phyloP scores from a whole-genome alignment of 176 grass and related monocot species.

The Chrysopogon serrulatus region DNA sequence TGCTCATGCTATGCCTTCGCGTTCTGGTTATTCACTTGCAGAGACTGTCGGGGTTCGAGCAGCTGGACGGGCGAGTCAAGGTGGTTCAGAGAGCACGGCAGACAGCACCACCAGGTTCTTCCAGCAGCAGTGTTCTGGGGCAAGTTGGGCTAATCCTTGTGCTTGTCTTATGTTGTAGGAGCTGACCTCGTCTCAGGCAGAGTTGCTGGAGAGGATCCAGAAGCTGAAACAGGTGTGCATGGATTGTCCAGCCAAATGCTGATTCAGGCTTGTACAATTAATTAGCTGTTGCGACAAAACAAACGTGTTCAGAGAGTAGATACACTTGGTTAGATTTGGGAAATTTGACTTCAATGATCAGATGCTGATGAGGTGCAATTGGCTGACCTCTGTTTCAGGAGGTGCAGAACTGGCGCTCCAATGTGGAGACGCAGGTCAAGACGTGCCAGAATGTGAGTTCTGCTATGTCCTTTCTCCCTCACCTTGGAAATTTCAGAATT shows the following conservation, averaged over 20 bases:
- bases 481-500: neutral
- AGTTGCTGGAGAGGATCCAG: conserved; percentile 60
- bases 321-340: neutral
- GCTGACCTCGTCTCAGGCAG: conserved; percentile 59
- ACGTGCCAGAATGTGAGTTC: conserved; percentile 33
- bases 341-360: neutral
- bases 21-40: neutral
- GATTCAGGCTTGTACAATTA: neutral
- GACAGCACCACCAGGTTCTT: neutral
- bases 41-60: conserved; percentile 21
- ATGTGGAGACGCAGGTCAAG: conserved; percentile 55
- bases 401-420: conserved; percentile 59
- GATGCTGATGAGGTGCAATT: neutral
- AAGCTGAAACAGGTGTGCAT: conserved; percentile 56
- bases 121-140: neutral
- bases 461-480: neutral
- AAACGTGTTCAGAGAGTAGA: neutral
- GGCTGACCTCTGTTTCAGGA: conserved; percentile 47
- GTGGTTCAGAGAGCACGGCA: neutral
- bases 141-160: neutral
- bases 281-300: neutral
- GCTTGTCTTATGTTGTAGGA: conserved; percentile 42
- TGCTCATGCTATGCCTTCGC: neutral
- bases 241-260: neutral
- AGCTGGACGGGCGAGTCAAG: conserved; percentile 34